Evolutionary conservation across 148 eudicot species (phyloP).

Genomic region (Oxyria digyna): DNA sequence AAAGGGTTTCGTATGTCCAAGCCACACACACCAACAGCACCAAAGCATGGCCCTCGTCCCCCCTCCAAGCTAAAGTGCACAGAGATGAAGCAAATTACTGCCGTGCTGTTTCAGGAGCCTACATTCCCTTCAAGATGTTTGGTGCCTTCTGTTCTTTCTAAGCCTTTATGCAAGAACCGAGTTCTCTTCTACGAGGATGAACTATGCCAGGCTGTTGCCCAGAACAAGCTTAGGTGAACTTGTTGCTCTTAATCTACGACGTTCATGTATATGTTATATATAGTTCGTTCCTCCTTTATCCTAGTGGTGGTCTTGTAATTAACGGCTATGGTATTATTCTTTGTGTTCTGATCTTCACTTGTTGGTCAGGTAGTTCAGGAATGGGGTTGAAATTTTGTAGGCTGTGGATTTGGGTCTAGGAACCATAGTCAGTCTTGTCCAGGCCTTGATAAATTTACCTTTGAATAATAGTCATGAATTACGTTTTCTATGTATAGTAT

Average conservation of each 20-base stretch:
- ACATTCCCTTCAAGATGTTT: slow-evolving; percentile 58
- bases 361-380: slow-evolving; percentile 10
- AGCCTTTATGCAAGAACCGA: slow-evolving; percentile 70
- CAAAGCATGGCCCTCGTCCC: slow-evolving; percentile 85
- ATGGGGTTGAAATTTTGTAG: slow-evolving; percentile 19
- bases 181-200: slow-evolving; percentile 87
- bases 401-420: slow-evolving; percentile 13
- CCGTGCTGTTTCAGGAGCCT: slow-evolving; percentile 83
- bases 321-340: background rate
- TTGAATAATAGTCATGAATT: background rate
- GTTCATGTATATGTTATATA: slow-evolving; percentile 2
- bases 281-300: background rate
- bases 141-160: slow-evolving; percentile 64
- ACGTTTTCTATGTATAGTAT: slow-evolving; percentile 1
- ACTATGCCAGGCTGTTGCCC: slow-evolving; percentile 92
- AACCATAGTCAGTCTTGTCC: background rate
- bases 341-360: background rate
- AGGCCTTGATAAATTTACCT: background rate
- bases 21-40: slow-evolving; percentile 95
- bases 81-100: slow-evolving; percentile 83
- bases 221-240: slow-evolving; percentile 76
- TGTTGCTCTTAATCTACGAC: background rate
- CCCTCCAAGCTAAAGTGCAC: slow-evolving; percentile 63
- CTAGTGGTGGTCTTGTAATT: slow-evolving; percentile 8
- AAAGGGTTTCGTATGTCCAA: slow-evolving; percentile 29